Evolutionary conservation across 306 rosid genomes (phyloP).

Genomic region (Quillaja saponaria): DNA sequence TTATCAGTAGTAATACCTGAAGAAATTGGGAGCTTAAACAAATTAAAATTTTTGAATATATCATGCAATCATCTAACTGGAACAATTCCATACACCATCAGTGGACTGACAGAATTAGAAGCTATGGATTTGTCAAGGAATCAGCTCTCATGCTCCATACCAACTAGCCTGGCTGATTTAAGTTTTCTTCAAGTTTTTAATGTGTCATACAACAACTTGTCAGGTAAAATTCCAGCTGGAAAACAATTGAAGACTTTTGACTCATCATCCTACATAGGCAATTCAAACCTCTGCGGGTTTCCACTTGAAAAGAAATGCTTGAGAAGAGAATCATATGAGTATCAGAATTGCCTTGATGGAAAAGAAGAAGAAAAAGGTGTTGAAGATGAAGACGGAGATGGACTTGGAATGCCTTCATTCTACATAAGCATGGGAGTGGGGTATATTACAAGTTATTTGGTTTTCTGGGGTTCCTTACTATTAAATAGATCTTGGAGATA

Average conservation of each 20-base stretch:
- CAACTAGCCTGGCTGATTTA: conserved; percentile 17
- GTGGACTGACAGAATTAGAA: conserved; percentile 1
- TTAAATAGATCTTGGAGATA: conserved; percentile 25
- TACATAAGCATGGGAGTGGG: conserved; percentile 9
- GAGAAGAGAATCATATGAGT: neutral
- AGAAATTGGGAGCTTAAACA: conserved; percentile 8
- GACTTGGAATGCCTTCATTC: neutral
- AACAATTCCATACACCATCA: conserved; percentile 33
- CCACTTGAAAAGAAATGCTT: conserved; percentile 4
- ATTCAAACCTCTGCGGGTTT: conserved; percentile 23
- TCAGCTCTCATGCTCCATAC: conserved; percentile 36
- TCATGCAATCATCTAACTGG: conserved; percentile 29
- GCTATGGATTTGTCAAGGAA: conserved; percentile 35
- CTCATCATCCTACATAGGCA: neutral
- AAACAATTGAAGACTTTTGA: neutral
- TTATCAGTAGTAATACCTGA: conserved; percentile 29
- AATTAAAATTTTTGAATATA: conserved; percentile 2
- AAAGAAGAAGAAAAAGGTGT: neutral
- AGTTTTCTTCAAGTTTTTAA: neutral
- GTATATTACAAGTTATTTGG: conserved; percentile 16
- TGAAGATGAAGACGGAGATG: neutral
- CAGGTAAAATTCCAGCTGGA: conserved; percentile 20
- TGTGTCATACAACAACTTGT: conserved; percentile 32
- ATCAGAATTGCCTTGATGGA: neutral
- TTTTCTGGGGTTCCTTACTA: conserved; percentile 9